Evolutionary conservation across 2,329 filamentous ascomycete species (phyloP).

Genomic region (Pseudogymnoascus sp.): DNA sequence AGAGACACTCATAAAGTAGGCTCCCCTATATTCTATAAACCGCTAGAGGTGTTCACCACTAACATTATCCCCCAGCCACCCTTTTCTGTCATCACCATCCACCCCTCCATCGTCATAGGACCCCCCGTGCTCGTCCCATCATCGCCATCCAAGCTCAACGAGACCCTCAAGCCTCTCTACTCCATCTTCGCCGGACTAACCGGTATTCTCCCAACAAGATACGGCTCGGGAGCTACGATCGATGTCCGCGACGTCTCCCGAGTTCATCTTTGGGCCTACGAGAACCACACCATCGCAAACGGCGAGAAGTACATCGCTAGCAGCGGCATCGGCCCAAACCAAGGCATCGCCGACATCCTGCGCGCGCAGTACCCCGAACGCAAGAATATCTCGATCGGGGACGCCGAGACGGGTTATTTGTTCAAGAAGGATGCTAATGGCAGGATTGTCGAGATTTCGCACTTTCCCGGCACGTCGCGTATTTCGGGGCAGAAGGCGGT

Average conservation of each 20-base stretch:
- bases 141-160: constrained; percentile 27
- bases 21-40: neutral
- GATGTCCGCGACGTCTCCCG: constrained; percentile 41
- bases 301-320: constrained; percentile 37
- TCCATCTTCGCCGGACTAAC: constrained; percentile 31
- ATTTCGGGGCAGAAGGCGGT: constrained; percentile 27
- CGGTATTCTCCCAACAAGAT: constrained; percentile 22
- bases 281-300: constrained; percentile 31
- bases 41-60: neutral
- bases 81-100: constrained; percentile 35
- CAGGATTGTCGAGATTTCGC: constrained; percentile 15
- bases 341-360: constrained; percentile 39
- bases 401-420: constrained; percentile 35
- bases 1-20: neutral
- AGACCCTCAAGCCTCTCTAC: constrained; percentile 30
- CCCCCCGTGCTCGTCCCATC: constrained; percentile 32
- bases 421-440: constrained; percentile 23
- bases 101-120: constrained; percentile 38
- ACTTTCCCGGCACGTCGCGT: constrained; percentile 17
- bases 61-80: neutral
- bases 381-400: constrained; percentile 32
- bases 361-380: constrained; percentile 32
- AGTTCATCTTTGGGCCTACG: constrained; percentile 33
- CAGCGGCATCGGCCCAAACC: constrained; percentile 28
- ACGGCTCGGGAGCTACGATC: constrained; percentile 29